Conservation (phyloP, 352 stramenopile species). For the Phytophthora citrophthora region DNA sequence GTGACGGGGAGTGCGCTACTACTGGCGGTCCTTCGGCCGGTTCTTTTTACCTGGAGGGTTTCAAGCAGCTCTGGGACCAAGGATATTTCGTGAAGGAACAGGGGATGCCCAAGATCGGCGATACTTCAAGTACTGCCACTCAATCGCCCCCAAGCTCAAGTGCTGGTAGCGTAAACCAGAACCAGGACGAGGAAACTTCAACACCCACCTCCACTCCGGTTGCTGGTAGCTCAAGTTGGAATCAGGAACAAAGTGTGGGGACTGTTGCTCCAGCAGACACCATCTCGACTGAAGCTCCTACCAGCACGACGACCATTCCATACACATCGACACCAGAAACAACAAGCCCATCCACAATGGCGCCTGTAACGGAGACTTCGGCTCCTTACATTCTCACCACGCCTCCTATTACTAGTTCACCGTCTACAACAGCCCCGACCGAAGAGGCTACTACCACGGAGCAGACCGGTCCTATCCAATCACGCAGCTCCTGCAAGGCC, state of each 20-base stretch:
- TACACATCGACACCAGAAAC: constrained; percentile 1
- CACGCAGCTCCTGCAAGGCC: constrained; percentile 23
- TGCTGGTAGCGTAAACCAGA: constrained; percentile 5
- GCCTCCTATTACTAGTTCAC: constrained; percentile 9
- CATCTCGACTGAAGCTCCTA: constrained; percentile 5
- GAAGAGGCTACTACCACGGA: constrained; percentile 4
- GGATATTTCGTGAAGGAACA: constrained; percentile 56
- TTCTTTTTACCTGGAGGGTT: constrained; percentile 57
- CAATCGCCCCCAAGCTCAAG: constrained; percentile 6
- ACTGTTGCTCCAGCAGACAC: constrained; percentile 26
- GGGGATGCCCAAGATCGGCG: constrained; percentile 23
- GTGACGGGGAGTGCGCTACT: constrained; percentile 57
- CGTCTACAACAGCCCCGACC: not conserved
- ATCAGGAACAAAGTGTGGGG: constrained; percentile 13
- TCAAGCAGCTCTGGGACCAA: constrained; percentile 64
- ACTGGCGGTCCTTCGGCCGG: constrained; percentile 47
- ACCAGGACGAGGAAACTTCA: constrained; percentile 5
- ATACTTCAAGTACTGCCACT: constrained; percentile 5
- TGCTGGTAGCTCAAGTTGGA: constrained; percentile 20
- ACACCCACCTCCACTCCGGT: constrained; percentile 2
- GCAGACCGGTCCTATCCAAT: not conserved
- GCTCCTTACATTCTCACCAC: constrained; percentile 5
- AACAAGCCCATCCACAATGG: constrained; percentile 4
- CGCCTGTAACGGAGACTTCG: constrained; percentile 2
- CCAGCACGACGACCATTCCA: constrained; percentile 10